Percentiles rank a stretch among this genome's conserved stretches.
These are phyloP conservation scores for Hyparrhenia diplandra DNA, from an alignment of 176 grass and related monocot genomes.

Conservation along the genomic window DNA sequence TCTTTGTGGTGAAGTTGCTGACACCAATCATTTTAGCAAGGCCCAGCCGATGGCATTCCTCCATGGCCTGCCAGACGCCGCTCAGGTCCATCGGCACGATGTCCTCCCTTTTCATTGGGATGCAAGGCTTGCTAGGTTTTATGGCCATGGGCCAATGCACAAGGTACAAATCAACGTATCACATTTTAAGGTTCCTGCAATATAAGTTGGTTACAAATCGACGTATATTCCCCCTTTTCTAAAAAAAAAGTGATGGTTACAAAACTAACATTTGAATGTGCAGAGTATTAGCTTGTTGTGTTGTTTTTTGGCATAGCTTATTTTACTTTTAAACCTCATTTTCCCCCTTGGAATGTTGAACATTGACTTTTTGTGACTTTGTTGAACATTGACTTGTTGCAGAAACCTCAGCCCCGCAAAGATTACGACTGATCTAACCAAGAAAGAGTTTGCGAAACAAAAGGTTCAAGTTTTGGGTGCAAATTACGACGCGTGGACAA, in stretches of 20 bases:
- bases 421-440: neutral
- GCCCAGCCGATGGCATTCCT: conserved; percentile 56
- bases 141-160: conserved; percentile 51
- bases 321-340: neutral
- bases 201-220: neutral
- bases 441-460: neutral
- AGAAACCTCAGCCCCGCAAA: neutral
- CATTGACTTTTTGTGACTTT: too few relatives aligned
- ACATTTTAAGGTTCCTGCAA: conserved; percentile 49
- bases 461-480: neutral
- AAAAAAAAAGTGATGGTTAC: too few relatives aligned
- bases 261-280: neutral
- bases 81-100: conserved; percentile 39
- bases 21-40: conserved; percentile 58
- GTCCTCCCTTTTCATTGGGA: conserved; percentile 40
- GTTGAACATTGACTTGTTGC: neutral
- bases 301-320: neutral
- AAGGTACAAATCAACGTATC: conserved; percentile 67
- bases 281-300: neutral
- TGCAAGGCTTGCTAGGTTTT: conserved; percentile 28
- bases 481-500: too few relatives aligned
- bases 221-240: too few relatives aligned
- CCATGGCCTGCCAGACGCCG: conserved; percentile 57
- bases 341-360: neutral
- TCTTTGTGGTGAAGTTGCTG: conserved; percentile 62